Conservation (phyloP, 371 early-diverging fungal species). For the Zancudomyces culisetae region DNA sequence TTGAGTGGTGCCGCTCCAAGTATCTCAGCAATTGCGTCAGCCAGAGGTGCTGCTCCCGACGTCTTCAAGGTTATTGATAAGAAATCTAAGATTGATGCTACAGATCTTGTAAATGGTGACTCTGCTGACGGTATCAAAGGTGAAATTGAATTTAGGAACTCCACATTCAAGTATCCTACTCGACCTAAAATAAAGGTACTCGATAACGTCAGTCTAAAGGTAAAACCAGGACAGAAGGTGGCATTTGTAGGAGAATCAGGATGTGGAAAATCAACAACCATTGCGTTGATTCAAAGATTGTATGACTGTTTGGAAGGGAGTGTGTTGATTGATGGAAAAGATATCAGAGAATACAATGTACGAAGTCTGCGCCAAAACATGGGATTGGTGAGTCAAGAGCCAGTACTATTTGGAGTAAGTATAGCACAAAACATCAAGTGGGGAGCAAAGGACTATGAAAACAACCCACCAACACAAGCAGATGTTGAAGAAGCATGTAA, state of each 20-base stretch:
- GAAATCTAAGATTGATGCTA: conserved; percentile 29
- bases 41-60: conserved; percentile 39
- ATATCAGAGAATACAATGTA: conserved; percentile 46
- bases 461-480: conserved; percentile 23
- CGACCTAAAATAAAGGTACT: conserved; percentile 52
- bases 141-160: conserved; percentile 42
- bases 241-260: conserved; percentile 76
- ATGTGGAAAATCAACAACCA: conserved; percentile 76
- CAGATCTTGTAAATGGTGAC: conserved; percentile 30
- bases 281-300: conserved; percentile 76
- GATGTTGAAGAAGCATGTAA: conserved; percentile 28
- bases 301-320: conserved; percentile 51
- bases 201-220: conserved; percentile 31
- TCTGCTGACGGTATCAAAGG: conserved; percentile 12
- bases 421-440: conserved; percentile 28
- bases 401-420: conserved; percentile 39
- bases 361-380: conserved; percentile 58
- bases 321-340: conserved; percentile 46
- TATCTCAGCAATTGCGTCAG: conserved; percentile 34
- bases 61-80: conserved; percentile 66
- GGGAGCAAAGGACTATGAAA: conserved; percentile 15
- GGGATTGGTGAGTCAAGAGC: conserved; percentile 63
- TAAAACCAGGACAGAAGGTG: conserved; percentile 53
- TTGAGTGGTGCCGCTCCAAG: conserved; percentile 38
- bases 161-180: conserved; percentile 54